Base-by-base conservation (phyloP, 2,329 filamentous ascomycete species). In the Hyphodiscus sp. region DNA sequence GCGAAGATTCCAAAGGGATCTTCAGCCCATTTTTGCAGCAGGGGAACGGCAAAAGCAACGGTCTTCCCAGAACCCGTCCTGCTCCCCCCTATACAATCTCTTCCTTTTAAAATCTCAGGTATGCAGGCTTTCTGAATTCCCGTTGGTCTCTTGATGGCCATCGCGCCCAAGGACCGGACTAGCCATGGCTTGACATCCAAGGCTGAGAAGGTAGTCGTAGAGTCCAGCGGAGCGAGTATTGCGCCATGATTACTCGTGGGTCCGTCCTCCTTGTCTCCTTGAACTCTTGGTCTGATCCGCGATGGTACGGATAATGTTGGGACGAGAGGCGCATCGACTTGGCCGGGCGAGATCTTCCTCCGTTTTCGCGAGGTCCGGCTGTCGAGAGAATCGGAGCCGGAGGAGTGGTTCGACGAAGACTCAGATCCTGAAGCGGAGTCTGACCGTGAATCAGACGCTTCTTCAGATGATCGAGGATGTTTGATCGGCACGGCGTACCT, bases 31-130 rank as follows among this genome's bases (percentile, higher is more conserved):
- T 86, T 87, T 69, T 97, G 92, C 58, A 99, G 74, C 56, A 99
- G 95, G 0, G 94, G 94, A 10, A 91, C 90, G 1, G 92, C 89
- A 70, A 99, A 99, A 1, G 94, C 91, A 44, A 97, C 85, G 2
- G 94, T 99, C 75, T 99, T 99, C 72, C 94, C 94, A 13, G 92
- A 96, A 76, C 94, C 94, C 0, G 94, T 99, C 58, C 91, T 81
- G 67, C 89, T 95, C 41, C 91, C 91, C 67, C 94, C 94, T 63
- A 99, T 96, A 68, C 91, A 96, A 72, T 99, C 91, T 63, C 88
- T 81, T 6, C 94, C 94, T 63, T 89, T 86, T 33, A 99, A 70
- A 55, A 97, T 96, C 68, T 94, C 87, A 1, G 92, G 91, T 65
- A 99, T 97, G 68, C 89, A 95, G 50, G 84, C 86, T 65, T 87